These are phyloP conservation scores for Fusarium praegraminearum DNA, from an alignment of 2,329 filamentous ascomycete species.

Conservation along the genomic window DNA sequence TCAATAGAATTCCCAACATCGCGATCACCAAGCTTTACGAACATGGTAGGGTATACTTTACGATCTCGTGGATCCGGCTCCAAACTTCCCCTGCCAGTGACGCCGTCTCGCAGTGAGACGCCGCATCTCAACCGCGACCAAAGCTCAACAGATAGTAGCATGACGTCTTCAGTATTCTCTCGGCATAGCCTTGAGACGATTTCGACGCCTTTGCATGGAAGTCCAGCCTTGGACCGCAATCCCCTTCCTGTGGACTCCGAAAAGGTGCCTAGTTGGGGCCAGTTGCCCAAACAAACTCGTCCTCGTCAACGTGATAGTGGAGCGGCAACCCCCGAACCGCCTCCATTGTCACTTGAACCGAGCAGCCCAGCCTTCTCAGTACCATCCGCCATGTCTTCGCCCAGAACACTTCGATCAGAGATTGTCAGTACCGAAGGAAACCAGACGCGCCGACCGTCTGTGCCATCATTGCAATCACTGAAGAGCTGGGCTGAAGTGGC, in stretches of 20 bases:
- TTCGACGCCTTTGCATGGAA: conserved; percentile 50
- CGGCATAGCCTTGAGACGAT: conserved; percentile 52
- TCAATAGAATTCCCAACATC: conserved; percentile 35
- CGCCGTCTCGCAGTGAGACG: conserved; percentile 54
- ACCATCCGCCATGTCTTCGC: conserved; percentile 52
- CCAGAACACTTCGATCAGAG: conserved; percentile 43
- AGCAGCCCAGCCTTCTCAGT: conserved; percentile 45
- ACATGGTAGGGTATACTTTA: conserved; percentile 47
- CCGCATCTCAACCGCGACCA: conserved; percentile 53
- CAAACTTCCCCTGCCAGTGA: conserved; percentile 55
- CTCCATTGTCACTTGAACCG: conserved; percentile 26
- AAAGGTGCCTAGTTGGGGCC: conserved; percentile 43
- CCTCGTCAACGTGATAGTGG: conserved; percentile 10
- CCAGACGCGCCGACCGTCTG: conserved; percentile 30
- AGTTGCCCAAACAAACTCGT: conserved; percentile 33
- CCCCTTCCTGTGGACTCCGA: conserved; percentile 23
- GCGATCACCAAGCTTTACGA: conserved; percentile 47
- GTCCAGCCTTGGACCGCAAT: conserved; percentile 46
- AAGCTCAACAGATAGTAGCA: conserved; percentile 59
- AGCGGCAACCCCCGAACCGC: conserved; percentile 32
- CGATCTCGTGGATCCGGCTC: conserved; percentile 55
- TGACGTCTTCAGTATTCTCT: conserved; percentile 58
- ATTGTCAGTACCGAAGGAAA: conserved; percentile 38
- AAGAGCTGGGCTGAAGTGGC: conserved; percentile 59
- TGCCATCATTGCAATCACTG: conserved; percentile 52